Evolutionary conservation across 2,329 filamentous ascomycete genomes (phyloP), one percentile per base, ranked within the genome.

Genomic region (Dactylellina haptotyla): DNA sequence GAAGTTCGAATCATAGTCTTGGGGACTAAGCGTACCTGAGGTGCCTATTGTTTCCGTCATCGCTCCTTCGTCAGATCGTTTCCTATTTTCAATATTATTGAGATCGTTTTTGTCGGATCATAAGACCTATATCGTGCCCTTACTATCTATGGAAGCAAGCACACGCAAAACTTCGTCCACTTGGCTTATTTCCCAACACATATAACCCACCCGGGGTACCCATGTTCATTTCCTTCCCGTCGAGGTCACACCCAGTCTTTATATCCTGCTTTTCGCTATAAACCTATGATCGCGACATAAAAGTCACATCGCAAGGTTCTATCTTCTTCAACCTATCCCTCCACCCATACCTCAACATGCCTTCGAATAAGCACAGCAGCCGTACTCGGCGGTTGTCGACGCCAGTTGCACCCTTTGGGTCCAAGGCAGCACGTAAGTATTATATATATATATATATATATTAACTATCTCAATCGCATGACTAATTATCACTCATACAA

Each of bases 381-480:
- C 30, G 25, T n/a, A 16, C 20, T 10, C 23, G 50, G 39, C n/a
- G 50, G 30, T 20, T 54, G 6, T 54, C 50, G 25, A 37, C 28
- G 25, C 50, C 50, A 16, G 14, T 20, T 37, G 30, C n/a, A 20
- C 28, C 50, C 2, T 54, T 39, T n/a, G 30, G 30, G 14, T 54
- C 50, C 23, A 54, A 37, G 16, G 30, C 50, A 23, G 30, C 50
- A 18, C 50, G 50, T 54, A 54, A 54, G 50, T n/a, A n/a, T n/a
- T n/a, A n/a, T n/a, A n/a, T n/a, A n/a, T n/a, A n/a, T n/a, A n/a
- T n/a, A n/a, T n/a, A n/a, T n/a, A n/a, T n/a, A n/a, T n/a, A n/a
- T n/a, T n/a, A n/a, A n/a, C n/a, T n/a, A n/a, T n/a, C n/a, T n/a
- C n/a, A n/a, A n/a, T n/a, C n/a, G n/a, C n/a, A n/a, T n/a, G n/a